These are phyloP conservation scores for Penicillium dipodomyicola DNA, from an alignment of 495 filamentous ascomycete genomes.

Conservation along the genomic window DNA sequence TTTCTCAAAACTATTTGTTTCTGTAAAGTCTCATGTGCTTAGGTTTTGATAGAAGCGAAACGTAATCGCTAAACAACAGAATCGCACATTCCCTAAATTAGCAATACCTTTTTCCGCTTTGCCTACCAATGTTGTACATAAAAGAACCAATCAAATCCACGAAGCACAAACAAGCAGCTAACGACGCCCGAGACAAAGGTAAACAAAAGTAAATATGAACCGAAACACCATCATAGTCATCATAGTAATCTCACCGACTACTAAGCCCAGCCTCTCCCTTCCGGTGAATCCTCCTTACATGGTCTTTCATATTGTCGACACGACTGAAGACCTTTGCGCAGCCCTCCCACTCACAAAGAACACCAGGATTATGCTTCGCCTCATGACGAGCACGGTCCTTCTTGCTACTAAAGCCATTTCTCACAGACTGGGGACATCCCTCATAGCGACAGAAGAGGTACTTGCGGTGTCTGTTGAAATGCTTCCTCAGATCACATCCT, in stretches of 20 bases:
- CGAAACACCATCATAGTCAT: background rate
- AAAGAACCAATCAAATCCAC: background rate
- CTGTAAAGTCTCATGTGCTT: background rate
- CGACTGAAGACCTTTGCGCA: conserved; percentile 61
- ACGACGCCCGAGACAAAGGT: background rate
- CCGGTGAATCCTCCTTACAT: conserved; percentile 50
- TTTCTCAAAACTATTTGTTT: background rate
- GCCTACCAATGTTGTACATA: conserved; percentile 1
- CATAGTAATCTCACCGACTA: background rate
- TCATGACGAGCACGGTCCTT: conserved; percentile 63
- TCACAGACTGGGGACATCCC: conserved; percentile 55
- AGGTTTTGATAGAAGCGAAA: background rate
- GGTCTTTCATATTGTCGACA: conserved; percentile 64
- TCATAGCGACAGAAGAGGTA: conserved; percentile 61
- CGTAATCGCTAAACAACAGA: background rate
- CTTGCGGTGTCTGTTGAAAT: conserved; percentile 62
- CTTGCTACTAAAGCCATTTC: conserved; percentile 61
- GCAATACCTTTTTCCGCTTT: background rate
- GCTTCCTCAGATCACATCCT: conserved; percentile 63
- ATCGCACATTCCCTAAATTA: background rate
- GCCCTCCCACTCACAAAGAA: conserved; percentile 56
- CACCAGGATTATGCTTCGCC: conserved; percentile 60
- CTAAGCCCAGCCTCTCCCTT: background rate
- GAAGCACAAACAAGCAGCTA: background rate
- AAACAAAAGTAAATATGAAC: background rate